These are phyloP conservation scores for Geotrichum bryndzae DNA, from an alignment of 1,139 yeast species.

Conservation along the genomic window DNA sequence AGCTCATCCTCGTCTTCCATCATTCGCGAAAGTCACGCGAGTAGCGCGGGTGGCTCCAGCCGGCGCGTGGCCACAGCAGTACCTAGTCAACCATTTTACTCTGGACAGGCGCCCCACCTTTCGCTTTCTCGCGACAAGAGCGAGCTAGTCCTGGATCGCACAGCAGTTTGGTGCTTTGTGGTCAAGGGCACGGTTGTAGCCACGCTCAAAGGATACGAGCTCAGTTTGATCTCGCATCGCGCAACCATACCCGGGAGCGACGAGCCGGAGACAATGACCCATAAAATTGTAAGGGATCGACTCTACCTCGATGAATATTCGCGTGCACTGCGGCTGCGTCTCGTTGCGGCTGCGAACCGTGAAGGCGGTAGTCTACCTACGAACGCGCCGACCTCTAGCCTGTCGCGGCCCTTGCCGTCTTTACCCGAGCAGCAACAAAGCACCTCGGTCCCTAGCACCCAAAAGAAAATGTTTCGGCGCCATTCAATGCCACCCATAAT, in stretches of 20 bases:
- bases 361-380: background rate
- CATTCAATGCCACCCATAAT: background rate
- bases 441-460: background rate
- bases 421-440: background rate
- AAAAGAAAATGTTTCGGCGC: background rate
- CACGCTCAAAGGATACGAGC: conserved; percentile 6
- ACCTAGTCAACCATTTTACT: background rate
- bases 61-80: background rate
- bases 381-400: background rate
- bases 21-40: background rate
- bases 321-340: conserved; percentile 3
- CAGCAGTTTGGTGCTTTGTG: conserved; percentile 7
- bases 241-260: background rate
- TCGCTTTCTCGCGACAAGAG: background rate
- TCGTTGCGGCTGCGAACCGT: background rate
- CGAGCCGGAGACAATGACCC: background rate
- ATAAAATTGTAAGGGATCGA: background rate
- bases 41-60: background rate
- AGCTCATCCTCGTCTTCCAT: background rate
- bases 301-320: conserved; percentile 6
- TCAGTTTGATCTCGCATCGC: background rate
- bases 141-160: background rate
- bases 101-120: background rate
- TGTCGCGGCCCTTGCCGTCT: background rate
- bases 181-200: conserved; percentile 8